A percentile compares a stretch with the other conserved stretches of the same genome.
phyloP scores from a whole-genome alignment of 176 grass and related monocot genomes.

The Cenchrus fungigraminus region DNA sequence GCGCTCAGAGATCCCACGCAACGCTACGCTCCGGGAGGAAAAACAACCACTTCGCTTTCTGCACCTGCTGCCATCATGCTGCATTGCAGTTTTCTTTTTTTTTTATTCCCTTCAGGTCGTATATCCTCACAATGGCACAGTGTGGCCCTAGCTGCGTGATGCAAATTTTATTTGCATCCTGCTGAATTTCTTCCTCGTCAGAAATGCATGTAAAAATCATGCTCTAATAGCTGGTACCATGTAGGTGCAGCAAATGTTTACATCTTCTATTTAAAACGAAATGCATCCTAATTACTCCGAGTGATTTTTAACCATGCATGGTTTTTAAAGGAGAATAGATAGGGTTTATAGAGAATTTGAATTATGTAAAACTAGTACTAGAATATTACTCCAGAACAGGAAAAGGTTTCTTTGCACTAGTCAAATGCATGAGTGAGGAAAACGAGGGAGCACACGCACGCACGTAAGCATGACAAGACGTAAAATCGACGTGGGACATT shows the following conservation, averaged over 20 bases:
- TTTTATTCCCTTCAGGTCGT: too few species aligned
- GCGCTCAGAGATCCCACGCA: conserved; percentile 3
- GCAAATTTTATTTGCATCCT: too few species aligned
- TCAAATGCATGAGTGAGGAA: conserved; percentile 7
- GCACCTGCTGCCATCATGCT: not conserved
- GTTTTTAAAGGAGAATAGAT: not conserved
- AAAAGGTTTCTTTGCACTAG: conserved; percentile 3
- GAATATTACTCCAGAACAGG: not conserved
- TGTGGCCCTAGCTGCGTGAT: too few species aligned
- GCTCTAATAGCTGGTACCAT: not conserved
- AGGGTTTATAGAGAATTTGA: too few species aligned
- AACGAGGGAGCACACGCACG: not conserved
- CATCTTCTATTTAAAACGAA: too few species aligned
- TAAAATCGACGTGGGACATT: not conserved
- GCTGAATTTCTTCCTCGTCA: too few species aligned
- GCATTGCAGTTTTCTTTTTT: too few species aligned
- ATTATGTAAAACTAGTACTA: too few species aligned
- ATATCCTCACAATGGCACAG: too few species aligned
- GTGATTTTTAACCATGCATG: too few species aligned
- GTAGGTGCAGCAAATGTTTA: not conserved
- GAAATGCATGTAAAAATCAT: too few species aligned
- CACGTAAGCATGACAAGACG: not conserved
- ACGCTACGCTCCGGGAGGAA: conserved; percentile 1
- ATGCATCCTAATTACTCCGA: not conserved
- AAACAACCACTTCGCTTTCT: conserved; percentile 31